These are phyloP conservation scores for Turnera subulata DNA, from an alignment of 345 rosid species.

Conservation along the genomic window DNA sequence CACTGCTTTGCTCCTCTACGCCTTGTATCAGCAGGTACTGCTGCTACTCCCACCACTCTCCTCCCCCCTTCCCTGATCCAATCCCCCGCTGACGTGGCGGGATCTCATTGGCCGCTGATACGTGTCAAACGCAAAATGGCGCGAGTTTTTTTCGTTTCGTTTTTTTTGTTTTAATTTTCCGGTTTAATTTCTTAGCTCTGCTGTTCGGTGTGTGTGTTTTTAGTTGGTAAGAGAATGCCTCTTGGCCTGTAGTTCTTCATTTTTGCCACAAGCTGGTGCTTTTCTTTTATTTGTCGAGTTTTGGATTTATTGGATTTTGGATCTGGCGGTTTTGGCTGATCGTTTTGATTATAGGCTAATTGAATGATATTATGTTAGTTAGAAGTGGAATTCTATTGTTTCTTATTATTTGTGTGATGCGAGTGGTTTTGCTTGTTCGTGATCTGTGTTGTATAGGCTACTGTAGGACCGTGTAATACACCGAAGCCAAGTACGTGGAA, in stretches of 20 bases:
- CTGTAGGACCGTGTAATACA: conserved; percentile 78
- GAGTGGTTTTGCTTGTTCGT: too few species aligned
- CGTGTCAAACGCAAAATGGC: neutral
- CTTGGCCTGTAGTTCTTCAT: neutral
- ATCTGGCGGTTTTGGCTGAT: too few species aligned
- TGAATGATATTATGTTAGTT: too few species aligned
- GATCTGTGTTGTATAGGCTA: conserved; percentile 57
- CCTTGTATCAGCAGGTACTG: conserved; percentile 76
- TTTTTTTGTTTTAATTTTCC: too few species aligned
- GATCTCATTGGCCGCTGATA: conserved; percentile 9
- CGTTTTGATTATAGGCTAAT: too few species aligned
- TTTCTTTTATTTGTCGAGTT: too few species aligned
- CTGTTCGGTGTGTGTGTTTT: neutral
- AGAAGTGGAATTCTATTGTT: too few species aligned
- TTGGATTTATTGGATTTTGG: too few species aligned
- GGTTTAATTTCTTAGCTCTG: neutral
- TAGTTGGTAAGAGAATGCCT: neutral
- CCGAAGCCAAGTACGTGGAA: conserved; percentile 95
- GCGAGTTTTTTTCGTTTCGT: too few species aligned
- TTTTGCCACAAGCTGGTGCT: too few species aligned
- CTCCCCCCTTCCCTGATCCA: conserved; percentile 1
- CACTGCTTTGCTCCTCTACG: conserved; percentile 82
- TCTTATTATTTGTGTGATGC: too few species aligned
- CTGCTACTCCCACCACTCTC: conserved; percentile 11
- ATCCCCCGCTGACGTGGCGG: conserved; percentile 11